These are phyloP conservation scores for Colletotrichum musae DNA, from an alignment of 2,329 filamentous ascomycete genomes.

Conservation along the genomic window DNA sequence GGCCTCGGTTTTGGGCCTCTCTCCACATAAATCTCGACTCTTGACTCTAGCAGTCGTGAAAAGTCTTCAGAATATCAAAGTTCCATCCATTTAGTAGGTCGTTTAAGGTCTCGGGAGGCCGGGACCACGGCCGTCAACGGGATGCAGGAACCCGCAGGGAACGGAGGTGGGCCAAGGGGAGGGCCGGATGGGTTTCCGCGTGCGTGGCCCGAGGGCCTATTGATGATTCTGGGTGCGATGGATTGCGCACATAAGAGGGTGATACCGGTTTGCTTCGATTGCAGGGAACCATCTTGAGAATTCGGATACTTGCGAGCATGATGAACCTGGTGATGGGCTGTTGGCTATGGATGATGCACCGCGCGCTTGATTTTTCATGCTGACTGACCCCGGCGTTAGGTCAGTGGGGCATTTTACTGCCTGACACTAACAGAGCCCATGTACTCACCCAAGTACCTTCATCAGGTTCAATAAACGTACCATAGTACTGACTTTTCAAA, in stretches of 20 bases:
- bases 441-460: too few species aligned
- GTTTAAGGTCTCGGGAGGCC: conserved; percentile 23
- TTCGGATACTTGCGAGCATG: too few species aligned
- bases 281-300: too few species aligned
- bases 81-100: background rate
- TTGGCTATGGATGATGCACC: background rate
- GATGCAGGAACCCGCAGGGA: conserved; percentile 35
- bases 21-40: background rate
- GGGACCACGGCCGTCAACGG: conserved; percentile 14
- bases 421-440: background rate
- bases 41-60: too few species aligned
- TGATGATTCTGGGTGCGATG: background rate
- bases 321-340: too few species aligned
- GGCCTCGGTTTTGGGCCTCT: background rate
- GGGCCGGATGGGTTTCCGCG: conserved; percentile 15
- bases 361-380: conserved; percentile 35
- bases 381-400: conserved; percentile 6
- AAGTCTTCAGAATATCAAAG: too few species aligned
- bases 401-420: conserved; percentile 5
- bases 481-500: too few species aligned
- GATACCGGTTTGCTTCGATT: background rate
- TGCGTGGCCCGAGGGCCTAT: background rate
- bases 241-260: conserved; percentile 1
- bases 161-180: background rate
- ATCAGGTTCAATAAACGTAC: too few species aligned